Evolutionary conservation across 202 grass and related monocot genomes (phyloP).

Genomic region (Panicum virgatum): DNA sequence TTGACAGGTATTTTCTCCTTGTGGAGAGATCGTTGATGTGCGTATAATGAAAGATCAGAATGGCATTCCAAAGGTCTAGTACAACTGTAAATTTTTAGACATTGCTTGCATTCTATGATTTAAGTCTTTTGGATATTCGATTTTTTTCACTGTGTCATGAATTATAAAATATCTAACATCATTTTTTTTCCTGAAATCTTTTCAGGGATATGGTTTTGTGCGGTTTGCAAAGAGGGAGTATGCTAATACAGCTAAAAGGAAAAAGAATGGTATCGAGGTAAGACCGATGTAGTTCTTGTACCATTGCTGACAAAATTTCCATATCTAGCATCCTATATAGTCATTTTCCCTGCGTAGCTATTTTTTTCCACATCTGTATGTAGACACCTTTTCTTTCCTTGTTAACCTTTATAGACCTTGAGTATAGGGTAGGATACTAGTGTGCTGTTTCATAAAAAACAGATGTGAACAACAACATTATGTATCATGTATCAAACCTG

Average conservation of each 20-base stretch:
- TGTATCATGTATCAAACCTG: conserved; percentile 30
- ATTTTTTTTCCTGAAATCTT: conserved; percentile 18
- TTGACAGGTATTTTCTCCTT: conserved; percentile 81
- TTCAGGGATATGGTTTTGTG: conserved; percentile 87
- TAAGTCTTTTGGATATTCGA: background rate
- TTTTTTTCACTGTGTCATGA: conserved; percentile 11
- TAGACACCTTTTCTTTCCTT: background rate
- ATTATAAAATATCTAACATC: background rate
- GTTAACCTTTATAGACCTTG: background rate
- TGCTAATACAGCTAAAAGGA: conserved; percentile 60
- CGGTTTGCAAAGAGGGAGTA: conserved; percentile 64
- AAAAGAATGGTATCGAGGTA: conserved; percentile 71
- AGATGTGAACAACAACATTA: conserved; percentile 27
- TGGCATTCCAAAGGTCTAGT: conserved; percentile 67
- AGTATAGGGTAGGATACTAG: background rate
- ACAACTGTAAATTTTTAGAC: conserved; percentile 17
- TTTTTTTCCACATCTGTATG: background rate
- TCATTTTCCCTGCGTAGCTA: background rate
- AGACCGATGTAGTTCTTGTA: conserved; percentile 24
- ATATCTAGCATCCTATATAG: background rate
- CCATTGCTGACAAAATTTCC: conserved; percentile 9
- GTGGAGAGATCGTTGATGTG: conserved; percentile 64
- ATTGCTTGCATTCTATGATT: conserved; percentile 26
- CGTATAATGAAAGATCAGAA: conserved; percentile 74
- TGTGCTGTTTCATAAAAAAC: background rate